These are phyloP conservation scores for Bondarzewia mesenterica DNA, from an alignment of 1,284 basidiomycete genomes.

Conservation along the genomic window DNA sequence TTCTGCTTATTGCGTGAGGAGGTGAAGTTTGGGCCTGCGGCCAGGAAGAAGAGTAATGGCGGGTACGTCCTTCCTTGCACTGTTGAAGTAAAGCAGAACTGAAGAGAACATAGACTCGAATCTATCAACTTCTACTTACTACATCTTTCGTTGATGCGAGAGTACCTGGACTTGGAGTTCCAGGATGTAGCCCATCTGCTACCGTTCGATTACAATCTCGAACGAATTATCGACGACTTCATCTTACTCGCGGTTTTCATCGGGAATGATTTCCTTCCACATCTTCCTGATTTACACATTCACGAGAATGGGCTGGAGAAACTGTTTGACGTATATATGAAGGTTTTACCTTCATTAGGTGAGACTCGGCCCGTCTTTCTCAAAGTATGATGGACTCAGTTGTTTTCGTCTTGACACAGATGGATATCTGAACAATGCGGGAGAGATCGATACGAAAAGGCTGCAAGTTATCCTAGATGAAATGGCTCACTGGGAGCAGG, in stretches of 20 bases:
- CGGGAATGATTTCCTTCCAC: constrained; percentile 96
- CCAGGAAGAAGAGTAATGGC: constrained; percentile 61
- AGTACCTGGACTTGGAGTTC: constrained; percentile 97
- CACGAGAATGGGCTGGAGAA: constrained; percentile 93
- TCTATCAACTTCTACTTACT: constrained; percentile 91
- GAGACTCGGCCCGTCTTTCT: constrained; percentile 17
- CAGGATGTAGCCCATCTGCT: constrained; percentile 52
- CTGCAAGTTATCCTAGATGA: constrained; percentile 86
- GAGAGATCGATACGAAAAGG: constrained; percentile 73
- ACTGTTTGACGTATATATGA: constrained; percentile 94
- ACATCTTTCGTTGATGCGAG: constrained; percentile 90
- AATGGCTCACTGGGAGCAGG: constrained; percentile 81
- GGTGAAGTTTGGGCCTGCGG: constrained; percentile 90
- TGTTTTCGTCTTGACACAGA: constrained; percentile 33
- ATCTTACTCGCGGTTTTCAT: constrained; percentile 94
- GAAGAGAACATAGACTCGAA: constrained; percentile 50
- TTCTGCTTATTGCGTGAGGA: constrained; percentile 97
- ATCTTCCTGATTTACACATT: constrained; percentile 95
- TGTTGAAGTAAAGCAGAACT: neutral
- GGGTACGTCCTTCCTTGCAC: constrained; percentile 39
- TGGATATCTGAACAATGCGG: constrained; percentile 92
- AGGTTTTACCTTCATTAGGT: constrained; percentile 78
- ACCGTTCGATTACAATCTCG: constrained; percentile 74
- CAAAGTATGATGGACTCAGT: neutral
- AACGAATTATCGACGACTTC: constrained; percentile 96